phyloP scores from a whole-genome alignment of 805 yeast species.

The Metschnikowia kofuensis region DNA sequence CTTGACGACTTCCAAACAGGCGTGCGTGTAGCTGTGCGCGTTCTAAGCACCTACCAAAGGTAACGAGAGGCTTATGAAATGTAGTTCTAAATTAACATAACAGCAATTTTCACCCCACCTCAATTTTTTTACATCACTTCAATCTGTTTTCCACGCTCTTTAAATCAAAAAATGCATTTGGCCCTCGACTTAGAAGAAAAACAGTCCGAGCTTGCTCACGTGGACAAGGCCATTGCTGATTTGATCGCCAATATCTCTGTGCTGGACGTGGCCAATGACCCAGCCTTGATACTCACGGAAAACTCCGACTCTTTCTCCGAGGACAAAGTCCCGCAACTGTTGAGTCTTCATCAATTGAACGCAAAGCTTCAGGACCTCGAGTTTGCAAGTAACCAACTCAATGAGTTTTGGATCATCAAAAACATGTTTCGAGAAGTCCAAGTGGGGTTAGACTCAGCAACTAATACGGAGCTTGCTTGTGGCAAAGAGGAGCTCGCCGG shows the following conservation, averaged over 20 bases:
- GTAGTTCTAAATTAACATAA: too few relatives aligned
- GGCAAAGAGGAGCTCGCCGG: conserved; percentile 21
- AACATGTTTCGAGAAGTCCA: conserved; percentile 25
- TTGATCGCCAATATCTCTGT: conserved; percentile 1
- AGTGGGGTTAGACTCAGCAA: conserved; percentile 13
- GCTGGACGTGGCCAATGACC: conserved; percentile 5
- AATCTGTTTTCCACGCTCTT: background rate
- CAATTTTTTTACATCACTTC: background rate
- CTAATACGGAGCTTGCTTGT: conserved; percentile 3
- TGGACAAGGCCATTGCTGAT: conserved; percentile 4
- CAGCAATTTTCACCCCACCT: background rate
- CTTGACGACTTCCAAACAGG: background rate
- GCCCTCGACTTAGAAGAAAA: background rate
- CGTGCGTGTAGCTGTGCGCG: background rate
- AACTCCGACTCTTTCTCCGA: background rate
- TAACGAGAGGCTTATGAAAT: too few relatives aligned
- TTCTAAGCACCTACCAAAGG: background rate
- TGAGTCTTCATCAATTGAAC: conserved; percentile 15
- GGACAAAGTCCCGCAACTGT: background rate
- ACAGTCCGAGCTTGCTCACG: background rate
- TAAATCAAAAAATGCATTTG: conserved; percentile 1
- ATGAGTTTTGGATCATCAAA: conserved; percentile 27
- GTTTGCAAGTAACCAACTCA: conserved; percentile 16
- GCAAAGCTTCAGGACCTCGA: conserved; percentile 14
- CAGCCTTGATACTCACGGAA: background rate